phyloP scores from a whole-genome alignment of 2,329 filamentous ascomycete species.

The Ceratocystis cubensis region DNA sequence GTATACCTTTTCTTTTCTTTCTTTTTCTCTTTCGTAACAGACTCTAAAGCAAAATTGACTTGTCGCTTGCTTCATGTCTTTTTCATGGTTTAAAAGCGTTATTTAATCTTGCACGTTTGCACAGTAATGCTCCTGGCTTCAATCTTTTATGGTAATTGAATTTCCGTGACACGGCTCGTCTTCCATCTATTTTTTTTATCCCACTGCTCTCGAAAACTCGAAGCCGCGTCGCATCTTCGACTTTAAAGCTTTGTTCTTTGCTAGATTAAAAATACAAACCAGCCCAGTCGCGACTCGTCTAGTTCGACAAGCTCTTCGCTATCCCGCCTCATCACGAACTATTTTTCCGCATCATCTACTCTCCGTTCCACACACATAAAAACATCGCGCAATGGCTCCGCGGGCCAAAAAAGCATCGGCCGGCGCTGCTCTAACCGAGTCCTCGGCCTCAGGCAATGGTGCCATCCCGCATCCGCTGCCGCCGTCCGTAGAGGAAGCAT shows the following conservation, averaged over 20 bases:
- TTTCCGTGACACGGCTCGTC: background rate
- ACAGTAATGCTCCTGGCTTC: background rate
- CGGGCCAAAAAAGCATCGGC: conserved; percentile 14
- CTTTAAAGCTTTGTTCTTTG: background rate
- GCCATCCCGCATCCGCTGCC: conserved; percentile 52
- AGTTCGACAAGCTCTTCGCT: too few relatives aligned
- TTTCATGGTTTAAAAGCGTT: too few relatives aligned
- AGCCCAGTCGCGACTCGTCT: too few relatives aligned
- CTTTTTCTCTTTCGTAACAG: too few relatives aligned
- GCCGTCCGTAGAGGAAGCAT: conserved; percentile 88
- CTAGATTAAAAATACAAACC: background rate
- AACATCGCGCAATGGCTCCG: conserved; percentile 18
- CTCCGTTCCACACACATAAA: background rate
- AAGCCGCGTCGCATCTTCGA: background rate
- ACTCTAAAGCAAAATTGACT: background rate
- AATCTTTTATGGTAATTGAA: background rate
- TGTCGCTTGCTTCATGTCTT: background rate
- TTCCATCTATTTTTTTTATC: background rate
- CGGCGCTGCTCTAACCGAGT: conserved; percentile 11
- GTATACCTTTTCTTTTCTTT: too few relatives aligned
- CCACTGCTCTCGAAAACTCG: background rate
- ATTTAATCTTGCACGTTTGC: background rate
- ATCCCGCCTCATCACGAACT: background rate
- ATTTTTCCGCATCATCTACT: background rate
- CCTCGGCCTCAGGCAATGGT: conserved; percentile 26